Conservation (phyloP, 352 stramenopile species). For the Pythium graminicola region DNA sequence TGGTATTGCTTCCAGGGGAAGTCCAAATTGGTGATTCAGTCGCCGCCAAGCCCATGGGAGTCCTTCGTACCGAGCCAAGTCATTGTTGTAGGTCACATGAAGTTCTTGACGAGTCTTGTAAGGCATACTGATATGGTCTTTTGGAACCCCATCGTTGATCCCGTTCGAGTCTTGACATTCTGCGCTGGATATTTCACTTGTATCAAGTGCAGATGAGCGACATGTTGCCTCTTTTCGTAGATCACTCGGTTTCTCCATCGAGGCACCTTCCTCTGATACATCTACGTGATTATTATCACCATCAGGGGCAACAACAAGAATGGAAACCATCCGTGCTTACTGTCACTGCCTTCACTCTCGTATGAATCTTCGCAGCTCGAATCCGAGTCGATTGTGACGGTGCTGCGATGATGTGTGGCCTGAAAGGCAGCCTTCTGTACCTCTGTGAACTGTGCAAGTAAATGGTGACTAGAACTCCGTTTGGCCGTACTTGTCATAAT, state of each 20-base stretch:
- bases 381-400: neutral
- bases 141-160: neutral
- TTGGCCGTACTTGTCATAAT: slow-evolving; percentile 16
- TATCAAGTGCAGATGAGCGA: slow-evolving; percentile 6
- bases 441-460: slow-evolving; percentile 32
- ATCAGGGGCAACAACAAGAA: neutral
- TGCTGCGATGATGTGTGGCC: slow-evolving; percentile 7
- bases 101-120: slow-evolving; percentile 63
- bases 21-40: slow-evolving; percentile 70
- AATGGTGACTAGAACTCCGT: slow-evolving; percentile 25
- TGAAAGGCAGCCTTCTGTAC: slow-evolving; percentile 26
- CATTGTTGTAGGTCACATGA: slow-evolving; percentile 70
- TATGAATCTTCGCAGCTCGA: neutral
- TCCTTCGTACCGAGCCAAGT: slow-evolving; percentile 65
- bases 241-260: neutral
- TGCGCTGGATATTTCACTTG: slow-evolving; percentile 10
- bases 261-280: neutral
- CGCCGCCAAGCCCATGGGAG: slow-evolving; percentile 53
- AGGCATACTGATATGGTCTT: slow-evolving; percentile 49
- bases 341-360: neutral
- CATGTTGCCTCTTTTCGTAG: neutral
- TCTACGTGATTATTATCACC: neutral
- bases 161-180: neutral
- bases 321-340: neutral
- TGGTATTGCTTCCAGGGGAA: slow-evolving; percentile 52